Conservation (phyloP, 192 early-diverging fungal species). For the Umbelopsis ramanniana region DNA sequence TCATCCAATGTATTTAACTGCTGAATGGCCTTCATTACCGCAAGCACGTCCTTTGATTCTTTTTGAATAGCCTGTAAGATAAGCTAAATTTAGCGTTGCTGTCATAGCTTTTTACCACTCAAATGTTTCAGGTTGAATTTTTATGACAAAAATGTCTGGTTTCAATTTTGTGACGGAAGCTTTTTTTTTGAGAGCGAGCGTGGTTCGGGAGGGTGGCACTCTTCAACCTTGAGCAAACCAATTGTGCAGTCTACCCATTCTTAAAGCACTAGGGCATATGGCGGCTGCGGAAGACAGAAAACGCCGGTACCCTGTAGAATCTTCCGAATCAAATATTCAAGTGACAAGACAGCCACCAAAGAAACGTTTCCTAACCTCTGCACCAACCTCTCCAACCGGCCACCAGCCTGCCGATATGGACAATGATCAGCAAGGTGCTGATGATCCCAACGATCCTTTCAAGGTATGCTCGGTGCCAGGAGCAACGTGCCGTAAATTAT, state of each 20-base stretch:
- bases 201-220: not conserved
- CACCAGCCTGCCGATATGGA: not conserved
- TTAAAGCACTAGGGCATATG: slow-evolving; percentile 16
- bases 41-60: no score
- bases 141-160: not conserved
- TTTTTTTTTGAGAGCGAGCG: not conserved
- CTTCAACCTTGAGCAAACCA: not conserved
- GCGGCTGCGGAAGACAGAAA: slow-evolving; percentile 29
- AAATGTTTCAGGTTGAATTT: not conserved
- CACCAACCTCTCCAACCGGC: slow-evolving; percentile 24
- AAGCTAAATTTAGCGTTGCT: no score
- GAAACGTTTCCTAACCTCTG: slow-evolving; percentile 33
- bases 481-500: no score
- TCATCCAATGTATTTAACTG: no score
- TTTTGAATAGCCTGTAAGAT: no score
- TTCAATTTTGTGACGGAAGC: not conserved
- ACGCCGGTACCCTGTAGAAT: slow-evolving; percentile 25
- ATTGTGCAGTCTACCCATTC: not conserved
- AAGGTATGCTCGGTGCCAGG: slow-evolving; percentile 11
- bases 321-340: slow-evolving; percentile 23
- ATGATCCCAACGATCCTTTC: slow-evolving; percentile 30
- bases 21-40: not conserved
- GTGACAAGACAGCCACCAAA: slow-evolving; percentile 30
- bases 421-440: slow-evolving; percentile 16
- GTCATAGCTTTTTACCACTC: no score